Percentiles rank a stretch among this genome's conserved stretches.
phyloP scores from a whole-genome alignment of 441 rosid species.

The Bruguiera hainesii region DNA sequence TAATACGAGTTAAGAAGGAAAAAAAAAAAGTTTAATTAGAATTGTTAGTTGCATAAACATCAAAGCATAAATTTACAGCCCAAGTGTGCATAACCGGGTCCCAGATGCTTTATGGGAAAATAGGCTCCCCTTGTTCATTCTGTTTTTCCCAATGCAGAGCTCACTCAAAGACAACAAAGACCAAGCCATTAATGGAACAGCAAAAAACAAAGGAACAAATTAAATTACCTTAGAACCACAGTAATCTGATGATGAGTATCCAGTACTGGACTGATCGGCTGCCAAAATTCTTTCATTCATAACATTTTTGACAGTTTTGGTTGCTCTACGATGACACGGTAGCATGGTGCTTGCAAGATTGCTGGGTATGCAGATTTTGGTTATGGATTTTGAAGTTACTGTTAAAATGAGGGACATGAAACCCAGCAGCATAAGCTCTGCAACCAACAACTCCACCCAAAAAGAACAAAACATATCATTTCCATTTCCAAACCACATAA shows the following conservation, averaged over 20 bases:
- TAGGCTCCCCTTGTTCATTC: too few species aligned
- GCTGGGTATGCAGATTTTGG: slow-evolving; percentile 33
- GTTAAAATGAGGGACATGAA: slow-evolving; percentile 39
- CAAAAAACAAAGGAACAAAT: neutral
- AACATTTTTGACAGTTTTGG: slow-evolving; percentile 7
- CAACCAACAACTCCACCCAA: neutral
- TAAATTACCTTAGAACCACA: neutral
- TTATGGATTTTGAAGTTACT: slow-evolving; percentile 23
- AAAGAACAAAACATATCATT: neutral
- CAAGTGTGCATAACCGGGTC: too few species aligned
- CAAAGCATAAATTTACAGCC: too few species aligned
- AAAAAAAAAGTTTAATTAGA: too few species aligned
- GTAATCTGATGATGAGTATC: neutral
- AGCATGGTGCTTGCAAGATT: slow-evolving; percentile 32
- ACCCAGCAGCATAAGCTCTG: slow-evolving; percentile 43
- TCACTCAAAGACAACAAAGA: neutral
- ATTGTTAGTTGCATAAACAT: too few species aligned
- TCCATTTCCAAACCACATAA: neutral
- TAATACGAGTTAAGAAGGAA: too few species aligned
- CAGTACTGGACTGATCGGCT: neutral
- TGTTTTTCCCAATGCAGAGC: too few species aligned
- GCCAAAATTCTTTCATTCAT: neutral
- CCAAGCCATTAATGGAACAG: neutral
- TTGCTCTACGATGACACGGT: slow-evolving; percentile 26
- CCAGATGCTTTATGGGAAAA: too few species aligned